Evolutionary conservation across 495 filamentous ascomycete genomes (phyloP).

Genomic region (Lichina pygmaea): DNA sequence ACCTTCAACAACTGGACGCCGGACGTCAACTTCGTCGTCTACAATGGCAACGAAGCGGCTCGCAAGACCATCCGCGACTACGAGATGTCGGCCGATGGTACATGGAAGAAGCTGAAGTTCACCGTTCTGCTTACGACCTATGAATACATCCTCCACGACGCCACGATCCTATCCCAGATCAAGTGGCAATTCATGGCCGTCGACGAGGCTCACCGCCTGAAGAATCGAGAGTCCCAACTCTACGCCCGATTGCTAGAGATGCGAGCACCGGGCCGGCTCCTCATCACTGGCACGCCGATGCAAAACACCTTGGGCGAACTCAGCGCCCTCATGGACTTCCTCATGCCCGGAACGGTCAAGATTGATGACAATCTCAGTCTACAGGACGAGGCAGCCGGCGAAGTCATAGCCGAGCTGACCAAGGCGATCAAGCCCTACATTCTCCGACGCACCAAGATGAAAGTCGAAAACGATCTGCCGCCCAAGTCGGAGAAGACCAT

Average conservation of each 20-base stretch:
- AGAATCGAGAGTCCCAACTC: conserved; percentile 82
- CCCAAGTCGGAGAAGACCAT: conserved; percentile 98
- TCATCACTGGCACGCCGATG: conserved; percentile 93
- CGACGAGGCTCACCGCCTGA: conserved; percentile 89
- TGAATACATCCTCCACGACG: conserved; percentile 70
- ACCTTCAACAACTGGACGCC: conserved; percentile 94
- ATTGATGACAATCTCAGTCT: conserved; percentile 80
- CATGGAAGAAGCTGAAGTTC: conserved; percentile 67
- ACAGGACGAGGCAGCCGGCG: conserved; percentile 35
- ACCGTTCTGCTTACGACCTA: conserved; percentile 89
- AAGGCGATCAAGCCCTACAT: conserved; percentile 66
- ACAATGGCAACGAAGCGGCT: conserved; percentile 64
- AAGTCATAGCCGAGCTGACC: conserved; percentile 44
- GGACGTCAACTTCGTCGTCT: conserved; percentile 89
- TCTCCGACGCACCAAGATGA: conserved; percentile 88
- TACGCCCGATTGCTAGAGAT: conserved; percentile 69
- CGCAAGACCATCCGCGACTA: conserved; percentile 63
- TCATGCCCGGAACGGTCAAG: conserved; percentile 66
- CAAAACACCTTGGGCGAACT: conserved; percentile 91
- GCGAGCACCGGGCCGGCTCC: conserved; percentile 53
- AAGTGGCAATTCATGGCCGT: conserved; percentile 96
- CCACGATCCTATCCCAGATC: conserved; percentile 49
- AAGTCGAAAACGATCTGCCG: conserved; percentile 82
- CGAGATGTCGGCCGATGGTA: conserved; percentile 64
- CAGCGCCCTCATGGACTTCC: conserved; percentile 75